Percentiles rank a stretch among this genome's conserved stretches.
These are phyloP conservation scores for Truncatella angustata DNA, from an alignment of 2,329 filamentous ascomycete species.

Conservation along the genomic window DNA sequence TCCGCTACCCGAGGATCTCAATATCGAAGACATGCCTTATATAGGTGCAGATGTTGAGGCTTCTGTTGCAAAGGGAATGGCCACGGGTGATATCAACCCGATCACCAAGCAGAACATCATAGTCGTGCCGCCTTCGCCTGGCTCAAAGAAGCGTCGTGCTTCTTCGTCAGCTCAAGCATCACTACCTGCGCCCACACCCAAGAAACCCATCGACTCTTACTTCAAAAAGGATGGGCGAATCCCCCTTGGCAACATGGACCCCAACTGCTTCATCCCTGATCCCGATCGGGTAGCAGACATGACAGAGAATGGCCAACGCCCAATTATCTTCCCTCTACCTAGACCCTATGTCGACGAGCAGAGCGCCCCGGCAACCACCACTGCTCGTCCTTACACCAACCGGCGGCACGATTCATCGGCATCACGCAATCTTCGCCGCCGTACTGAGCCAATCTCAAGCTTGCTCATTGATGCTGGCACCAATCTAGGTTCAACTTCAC, in stretches of 20 bases:
- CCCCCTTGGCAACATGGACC: constrained; percentile 61
- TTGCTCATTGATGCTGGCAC: constrained; percentile 33
- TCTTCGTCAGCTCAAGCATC: constrained; percentile 17
- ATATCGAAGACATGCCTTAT: constrained; percentile 71
- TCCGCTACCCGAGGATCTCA: constrained; percentile 59
- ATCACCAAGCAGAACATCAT: constrained; percentile 78
- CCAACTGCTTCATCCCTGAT: constrained; percentile 58
- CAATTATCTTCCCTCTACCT: constrained; percentile 58
- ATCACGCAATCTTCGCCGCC: constrained; percentile 44
- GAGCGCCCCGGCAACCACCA: constrained; percentile 14
- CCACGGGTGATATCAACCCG: constrained; percentile 80
- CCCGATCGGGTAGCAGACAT: constrained; percentile 45
- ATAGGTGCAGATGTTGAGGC: constrained; percentile 74
- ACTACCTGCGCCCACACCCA: constrained; percentile 23
- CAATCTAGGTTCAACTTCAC: constrained; percentile 23
- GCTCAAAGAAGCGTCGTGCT: constrained; percentile 35
- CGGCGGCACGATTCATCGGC: constrained; percentile 28
- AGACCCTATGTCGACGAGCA: constrained; percentile 51
- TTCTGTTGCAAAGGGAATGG: constrained; percentile 70
- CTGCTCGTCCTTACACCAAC: constrained; percentile 28
- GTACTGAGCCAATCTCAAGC: constrained; percentile 50
- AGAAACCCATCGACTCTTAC: constrained; percentile 54
- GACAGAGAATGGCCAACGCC: constrained; percentile 47
- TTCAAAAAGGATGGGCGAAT: constrained; percentile 51
- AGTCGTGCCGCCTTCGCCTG: constrained; percentile 35